phyloP scores from a whole-genome alignment of 2,329 filamentous ascomycete species.

The Leptosphaerulina australis region DNA sequence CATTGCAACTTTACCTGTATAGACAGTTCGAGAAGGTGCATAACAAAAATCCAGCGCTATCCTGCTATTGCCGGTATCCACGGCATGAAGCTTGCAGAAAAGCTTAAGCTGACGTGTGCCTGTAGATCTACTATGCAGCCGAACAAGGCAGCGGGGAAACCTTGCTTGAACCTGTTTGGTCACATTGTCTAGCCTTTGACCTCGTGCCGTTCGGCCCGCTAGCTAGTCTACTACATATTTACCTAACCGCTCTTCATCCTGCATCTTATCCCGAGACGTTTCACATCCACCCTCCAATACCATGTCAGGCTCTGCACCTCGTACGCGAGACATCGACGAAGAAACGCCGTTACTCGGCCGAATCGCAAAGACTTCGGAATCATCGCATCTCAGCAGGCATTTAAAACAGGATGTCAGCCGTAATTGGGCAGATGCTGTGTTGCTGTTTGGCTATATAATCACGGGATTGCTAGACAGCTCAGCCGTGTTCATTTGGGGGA shows the following conservation, averaged over 20 bases:
- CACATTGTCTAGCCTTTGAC: not conserved
- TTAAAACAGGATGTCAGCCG: conserved; percentile 61
- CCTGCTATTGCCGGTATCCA: conserved; percentile 36
- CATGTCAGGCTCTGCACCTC: conserved; percentile 7
- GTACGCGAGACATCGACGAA: conserved; percentile 31
- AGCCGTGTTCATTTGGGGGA: conserved; percentile 76
- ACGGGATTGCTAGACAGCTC: conserved; percentile 79
- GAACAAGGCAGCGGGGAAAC: not conserved
- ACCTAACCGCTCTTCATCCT: conserved; percentile 10
- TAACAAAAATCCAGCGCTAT: conserved; percentile 18
- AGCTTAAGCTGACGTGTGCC: conserved; percentile 30
- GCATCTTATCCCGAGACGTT: conserved; percentile 7
- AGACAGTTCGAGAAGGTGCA: conserved; percentile 7
- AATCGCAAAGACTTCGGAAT: conserved; percentile 31
- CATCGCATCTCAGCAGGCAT: conserved; percentile 36
- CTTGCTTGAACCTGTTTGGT: conserved; percentile 9
- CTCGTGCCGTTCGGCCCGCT: conserved; percentile 12
- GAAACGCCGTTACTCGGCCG: conserved; percentile 43
- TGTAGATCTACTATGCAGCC: conserved; percentile 18
- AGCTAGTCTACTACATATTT: conserved; percentile 10
- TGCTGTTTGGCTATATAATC: conserved; percentile 75
- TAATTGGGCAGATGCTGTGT: conserved; percentile 69
- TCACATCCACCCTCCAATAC: conserved; percentile 5
- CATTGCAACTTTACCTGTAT: conserved; percentile 1
- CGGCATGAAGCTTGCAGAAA: conserved; percentile 28